A percentile compares a stretch with the other conserved stretches of the same genome.
Evolutionary conservation across 495 filamentous ascomycete species (phyloP).

Genomic region (Trichocladium uniseriatum): DNA sequence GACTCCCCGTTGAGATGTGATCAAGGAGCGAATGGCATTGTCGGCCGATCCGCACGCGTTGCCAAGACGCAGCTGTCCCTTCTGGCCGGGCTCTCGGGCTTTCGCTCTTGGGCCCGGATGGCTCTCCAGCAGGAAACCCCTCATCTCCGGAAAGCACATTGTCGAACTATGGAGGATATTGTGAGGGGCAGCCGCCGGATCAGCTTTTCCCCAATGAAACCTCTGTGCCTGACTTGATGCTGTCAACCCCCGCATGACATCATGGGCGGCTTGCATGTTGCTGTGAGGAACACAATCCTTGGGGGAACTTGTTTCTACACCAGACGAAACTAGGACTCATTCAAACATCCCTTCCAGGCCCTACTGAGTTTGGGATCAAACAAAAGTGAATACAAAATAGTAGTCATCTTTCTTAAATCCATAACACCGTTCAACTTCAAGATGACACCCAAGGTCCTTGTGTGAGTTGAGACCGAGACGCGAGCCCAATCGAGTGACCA

Average conservation of each 20-base stretch:
- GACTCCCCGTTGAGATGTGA: neutral
- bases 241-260: neutral
- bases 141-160: too few relatives aligned
- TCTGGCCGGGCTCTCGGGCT: neutral
- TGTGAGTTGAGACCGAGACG: conserved; percentile 19
- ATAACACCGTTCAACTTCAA: neutral
- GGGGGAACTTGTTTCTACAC: too few relatives aligned
- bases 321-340: too few relatives aligned
- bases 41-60: neutral
- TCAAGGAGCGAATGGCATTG: neutral
- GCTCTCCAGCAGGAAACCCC: too few relatives aligned
- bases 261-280: neutral
- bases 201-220: neutral
- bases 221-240: neutral
- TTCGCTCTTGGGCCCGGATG: too few relatives aligned
- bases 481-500: neutral
- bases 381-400: too few relatives aligned
- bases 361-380: too few relatives aligned
- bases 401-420: too few relatives aligned
- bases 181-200: neutral
- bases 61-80: neutral
- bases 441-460: conserved; percentile 31
- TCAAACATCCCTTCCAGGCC: too few relatives aligned
- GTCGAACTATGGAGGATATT: neutral
- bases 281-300: too few relatives aligned